Conservation (phyloP, 2,329 filamentous ascomycete species). For the Periconia macrospinosa region DNA sequence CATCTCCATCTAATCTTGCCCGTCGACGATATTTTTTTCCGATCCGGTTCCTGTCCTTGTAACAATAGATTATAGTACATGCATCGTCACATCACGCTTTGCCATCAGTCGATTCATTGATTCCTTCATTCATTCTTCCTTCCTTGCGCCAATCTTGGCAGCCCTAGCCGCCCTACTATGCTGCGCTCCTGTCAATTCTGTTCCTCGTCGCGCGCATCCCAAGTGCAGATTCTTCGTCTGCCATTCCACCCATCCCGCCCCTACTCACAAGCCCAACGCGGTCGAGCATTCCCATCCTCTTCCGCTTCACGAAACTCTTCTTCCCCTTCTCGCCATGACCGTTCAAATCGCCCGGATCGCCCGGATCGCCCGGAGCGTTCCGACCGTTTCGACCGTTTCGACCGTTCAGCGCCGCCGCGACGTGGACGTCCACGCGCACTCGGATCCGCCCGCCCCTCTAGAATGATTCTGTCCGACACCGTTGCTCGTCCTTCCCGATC, state of each 20-base stretch:
- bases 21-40: too few relatives aligned
- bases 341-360: slow-evolving; percentile 1
- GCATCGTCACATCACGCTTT: too few relatives aligned
- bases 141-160: background rate
- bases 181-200: slow-evolving; percentile 48
- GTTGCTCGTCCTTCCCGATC: slow-evolving; percentile 24
- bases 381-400: too few relatives aligned
- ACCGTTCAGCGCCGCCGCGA: slow-evolving; percentile 6
- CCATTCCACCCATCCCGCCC: slow-evolving; percentile 39
- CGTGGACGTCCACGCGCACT: slow-evolving; percentile 4
- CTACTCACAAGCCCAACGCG: slow-evolving; percentile 35
- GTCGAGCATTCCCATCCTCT: slow-evolving; percentile 14
- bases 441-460: slow-evolving; percentile 48
- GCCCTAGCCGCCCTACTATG: slow-evolving; percentile 17
- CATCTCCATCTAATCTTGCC: background rate
- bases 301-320: background rate
- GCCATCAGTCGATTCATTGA: background rate
- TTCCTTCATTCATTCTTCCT: too few relatives aligned
- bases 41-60: too few relatives aligned
- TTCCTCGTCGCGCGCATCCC: slow-evolving; percentile 35
- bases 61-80: too few relatives aligned
- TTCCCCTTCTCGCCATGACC: slow-evolving; percentile 9
- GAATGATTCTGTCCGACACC: slow-evolving; percentile 53
- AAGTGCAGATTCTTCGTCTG: background rate
- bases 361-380: background rate